Percentiles rank a stretch among this genome's conserved stretches.
Conservation (phyloP, 495 filamentous ascomycete genomes). For the Aspergillus biplanus region DNA sequence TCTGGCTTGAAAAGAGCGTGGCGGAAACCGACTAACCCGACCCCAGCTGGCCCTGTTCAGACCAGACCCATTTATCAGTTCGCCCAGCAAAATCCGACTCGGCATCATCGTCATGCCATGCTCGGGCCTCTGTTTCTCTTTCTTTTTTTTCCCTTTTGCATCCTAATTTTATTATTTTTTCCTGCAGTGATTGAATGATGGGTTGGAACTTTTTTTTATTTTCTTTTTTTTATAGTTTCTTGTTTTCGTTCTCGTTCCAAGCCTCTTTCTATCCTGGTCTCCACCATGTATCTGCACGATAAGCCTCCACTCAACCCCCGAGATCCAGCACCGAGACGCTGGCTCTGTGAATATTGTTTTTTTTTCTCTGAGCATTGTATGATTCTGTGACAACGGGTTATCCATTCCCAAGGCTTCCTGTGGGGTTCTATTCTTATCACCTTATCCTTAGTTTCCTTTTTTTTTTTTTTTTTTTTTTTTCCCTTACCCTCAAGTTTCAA, state of each 20-base stretch:
- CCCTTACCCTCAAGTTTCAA: neutral
- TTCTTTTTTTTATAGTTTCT: neutral
- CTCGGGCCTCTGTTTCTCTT: neutral
- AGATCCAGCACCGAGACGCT: neutral
- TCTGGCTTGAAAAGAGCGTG: conserved; percentile 1
- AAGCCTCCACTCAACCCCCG: neutral
- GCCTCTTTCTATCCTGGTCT: neutral
- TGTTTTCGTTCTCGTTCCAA: neutral
- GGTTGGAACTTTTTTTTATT: neutral
- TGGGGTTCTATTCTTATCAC: conserved; percentile 9
- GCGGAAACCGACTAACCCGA: conserved; percentile 1
- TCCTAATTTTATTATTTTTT: too few relatives aligned
- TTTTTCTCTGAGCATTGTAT: neutral
- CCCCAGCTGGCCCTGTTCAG: conserved; percentile 20
- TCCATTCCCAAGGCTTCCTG: neutral
- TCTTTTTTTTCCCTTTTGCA: neutral
- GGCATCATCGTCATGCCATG: neutral
- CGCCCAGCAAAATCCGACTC: neutral
- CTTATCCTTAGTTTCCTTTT: neutral
- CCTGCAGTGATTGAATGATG: too few relatives aligned
- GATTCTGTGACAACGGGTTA: neutral
- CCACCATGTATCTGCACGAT: conserved; percentile 5
- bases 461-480: conserved; percentile 6
- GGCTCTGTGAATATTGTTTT: neutral
- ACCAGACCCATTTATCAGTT: conserved; percentile 12